Conservation (phyloP, 768 basidiomycete genomes). For the Naganishia friedmannii region DNA sequence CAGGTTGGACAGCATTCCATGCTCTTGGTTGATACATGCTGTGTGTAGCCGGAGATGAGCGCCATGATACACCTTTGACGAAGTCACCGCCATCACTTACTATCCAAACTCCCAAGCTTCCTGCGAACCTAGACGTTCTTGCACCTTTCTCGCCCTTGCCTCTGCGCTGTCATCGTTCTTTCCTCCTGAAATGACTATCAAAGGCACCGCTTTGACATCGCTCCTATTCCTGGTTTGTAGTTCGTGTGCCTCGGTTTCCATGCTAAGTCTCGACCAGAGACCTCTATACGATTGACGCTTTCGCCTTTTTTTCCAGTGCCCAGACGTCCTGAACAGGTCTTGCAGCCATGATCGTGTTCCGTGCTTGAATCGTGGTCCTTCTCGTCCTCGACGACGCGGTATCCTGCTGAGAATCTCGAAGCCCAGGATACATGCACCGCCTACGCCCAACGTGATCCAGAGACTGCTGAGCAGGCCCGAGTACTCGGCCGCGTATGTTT, state of each 20-base stretch:
- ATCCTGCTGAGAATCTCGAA: constrained; percentile 48
- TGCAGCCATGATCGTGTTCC: constrained; percentile 8
- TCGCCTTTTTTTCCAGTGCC: constrained; percentile 4
- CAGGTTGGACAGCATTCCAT: constrained; percentile 26
- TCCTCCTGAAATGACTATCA: constrained; percentile 11
- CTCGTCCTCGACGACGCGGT: constrained; percentile 41
- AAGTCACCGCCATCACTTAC: constrained; percentile 34
- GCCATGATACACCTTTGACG: background rate
- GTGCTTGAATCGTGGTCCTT: constrained; percentile 31
- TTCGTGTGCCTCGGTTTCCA: constrained; percentile 24
- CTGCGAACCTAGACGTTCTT: constrained; percentile 39
- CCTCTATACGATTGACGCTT: background rate
- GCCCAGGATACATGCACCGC: constrained; percentile 43
- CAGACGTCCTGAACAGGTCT: background rate
- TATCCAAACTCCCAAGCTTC: constrained; percentile 51
- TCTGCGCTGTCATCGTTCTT: constrained; percentile 1
- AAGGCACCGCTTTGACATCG: background rate
- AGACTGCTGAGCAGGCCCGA: constrained; percentile 49
- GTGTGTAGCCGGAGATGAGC: background rate
- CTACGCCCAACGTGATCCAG: constrained; percentile 47
- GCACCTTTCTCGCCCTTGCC: constrained; percentile 17
- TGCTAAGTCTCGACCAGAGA: constrained; percentile 20
- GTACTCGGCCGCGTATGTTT: constrained; percentile 45
- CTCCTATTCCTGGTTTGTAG: constrained; percentile 20
- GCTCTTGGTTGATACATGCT: constrained; percentile 29